Base-by-base conservation (phyloP, 495 filamentous ascomycete species). In the Opeltia flavorubescens region DNA sequence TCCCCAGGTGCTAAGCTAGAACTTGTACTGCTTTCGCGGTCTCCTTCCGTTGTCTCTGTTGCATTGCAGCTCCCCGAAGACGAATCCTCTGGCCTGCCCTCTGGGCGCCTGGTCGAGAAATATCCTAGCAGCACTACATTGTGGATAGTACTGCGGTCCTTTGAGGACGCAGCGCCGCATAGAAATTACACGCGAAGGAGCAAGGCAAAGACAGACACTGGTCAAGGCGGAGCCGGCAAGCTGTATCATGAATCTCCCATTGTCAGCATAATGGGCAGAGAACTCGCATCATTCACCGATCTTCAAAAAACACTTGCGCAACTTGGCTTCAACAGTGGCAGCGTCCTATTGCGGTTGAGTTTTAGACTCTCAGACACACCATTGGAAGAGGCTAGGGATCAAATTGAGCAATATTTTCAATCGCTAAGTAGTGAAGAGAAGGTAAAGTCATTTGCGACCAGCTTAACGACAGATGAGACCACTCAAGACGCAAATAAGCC, bases 1-100 rank as follows among this genome's bases (percentile, higher is more conserved):
- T 69, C 70, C 5, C 75, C 86, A 13, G 91, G 91, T 25, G 89
- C 91, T 23, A 94, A 93, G 54, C 74, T 98, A 18, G 88, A 98
- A 54, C 82, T 96, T 39, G 80, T 94, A n/a, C 76, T 81, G 50
- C 72, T 77, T 44, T 89, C 86, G 25, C 81, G 77, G 40, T 87
- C 86, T 0, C 82, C 89, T 2, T 79, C 86, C 9, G 79, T 84
- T 26, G 79, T 98, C 44, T 84, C 80, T 20, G 80, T 96, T 20
- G 87, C 84, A 4, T 69, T 98, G 17, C 85, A 94, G 57, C 67
- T 94, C 11, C 82, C 83, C 23, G 70, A 78, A 21, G 71, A 72
- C 4, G 84, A 84, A 57, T 73, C 73, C 4, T 67, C 63, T 12
- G 66, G 67, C 41, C 65, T 65, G 9, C 67, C 67, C 8, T 78